Evolutionary conservation across 176 grass and related monocot species (phyloP).

Genomic region (Urochloa ruziziensis): DNA sequence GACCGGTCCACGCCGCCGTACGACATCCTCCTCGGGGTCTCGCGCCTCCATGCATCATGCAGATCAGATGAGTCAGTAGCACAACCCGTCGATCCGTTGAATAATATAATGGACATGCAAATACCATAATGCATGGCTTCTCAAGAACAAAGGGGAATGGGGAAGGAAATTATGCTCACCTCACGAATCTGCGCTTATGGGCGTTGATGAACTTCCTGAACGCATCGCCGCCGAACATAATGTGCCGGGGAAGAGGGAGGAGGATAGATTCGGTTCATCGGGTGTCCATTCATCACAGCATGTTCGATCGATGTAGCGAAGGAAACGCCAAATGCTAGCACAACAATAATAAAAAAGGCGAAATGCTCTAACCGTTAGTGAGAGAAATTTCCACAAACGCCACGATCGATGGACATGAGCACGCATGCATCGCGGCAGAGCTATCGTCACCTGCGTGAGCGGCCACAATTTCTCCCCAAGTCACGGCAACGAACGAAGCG

Average conservation of each 20-base stretch:
- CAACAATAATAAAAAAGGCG: no score
- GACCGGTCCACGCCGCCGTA: slow-evolving; percentile 35
- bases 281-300: no score
- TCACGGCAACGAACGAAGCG: neutral
- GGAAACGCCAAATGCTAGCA: neutral
- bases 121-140: no score
- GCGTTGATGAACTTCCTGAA: slow-evolving; percentile 50
- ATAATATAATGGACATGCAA: no score
- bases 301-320: neutral
- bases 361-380: no score
- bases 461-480: no score
- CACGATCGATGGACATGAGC: no score
- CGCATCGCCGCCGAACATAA: slow-evolving; percentile 47
- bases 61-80: neutral
- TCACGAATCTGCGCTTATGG: slow-evolving; percentile 59
- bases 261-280: no score
- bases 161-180: neutral
- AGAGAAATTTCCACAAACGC: no score
- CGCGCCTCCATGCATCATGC: neutral
- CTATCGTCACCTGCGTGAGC: no score
- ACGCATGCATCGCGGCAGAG: no score
- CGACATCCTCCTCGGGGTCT: slow-evolving; percentile 39
- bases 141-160: neutral
- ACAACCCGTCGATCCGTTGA: no score
- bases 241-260: neutral